Evolutionary conservation across 805 yeast genomes (phyloP).

Genomic region (Tetrapisispora iriomotensis): DNA sequence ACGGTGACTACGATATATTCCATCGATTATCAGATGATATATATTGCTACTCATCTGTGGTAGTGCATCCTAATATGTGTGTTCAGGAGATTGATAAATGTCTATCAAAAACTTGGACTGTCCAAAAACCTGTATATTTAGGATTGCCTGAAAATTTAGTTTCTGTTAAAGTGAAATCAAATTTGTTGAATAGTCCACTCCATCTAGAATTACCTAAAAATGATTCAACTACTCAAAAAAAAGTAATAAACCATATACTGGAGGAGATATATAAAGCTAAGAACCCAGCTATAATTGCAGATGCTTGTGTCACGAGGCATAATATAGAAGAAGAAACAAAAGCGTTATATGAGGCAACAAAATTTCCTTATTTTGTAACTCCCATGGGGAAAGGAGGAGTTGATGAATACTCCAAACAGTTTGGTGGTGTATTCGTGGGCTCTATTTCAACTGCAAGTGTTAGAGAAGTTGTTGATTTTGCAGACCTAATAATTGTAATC

Average conservation of each 20-base stretch:
- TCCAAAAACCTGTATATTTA: conserved; percentile 67
- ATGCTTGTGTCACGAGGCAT: conserved; percentile 74
- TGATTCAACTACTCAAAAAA: conserved; percentile 44
- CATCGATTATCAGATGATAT: conserved; percentile 60
- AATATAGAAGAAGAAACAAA: conserved; percentile 45
- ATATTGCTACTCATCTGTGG: conserved; percentile 46
- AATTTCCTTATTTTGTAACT: conserved; percentile 68
- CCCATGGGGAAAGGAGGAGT: conserved; percentile 79
- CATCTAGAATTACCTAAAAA: conserved; percentile 42
- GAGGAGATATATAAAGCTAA: conserved; percentile 41
- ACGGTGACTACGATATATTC: conserved; percentile 65
- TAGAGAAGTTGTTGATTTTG: conserved; percentile 53
- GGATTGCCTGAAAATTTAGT: conserved; percentile 71
- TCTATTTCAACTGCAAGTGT: conserved; percentile 58
- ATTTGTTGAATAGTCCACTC: conserved; percentile 45
- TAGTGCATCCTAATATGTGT: conserved; percentile 49
- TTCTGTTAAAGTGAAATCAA: conserved; percentile 43
- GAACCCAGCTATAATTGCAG: conserved; percentile 62
- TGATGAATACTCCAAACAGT: conserved; percentile 54
- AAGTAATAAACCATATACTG: conserved; percentile 41
- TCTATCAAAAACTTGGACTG: conserved; percentile 51
- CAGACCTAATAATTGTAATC: conserved; percentile 61
- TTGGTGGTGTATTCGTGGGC: conserved; percentile 74
- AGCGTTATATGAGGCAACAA: conserved; percentile 46
- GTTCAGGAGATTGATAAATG: conserved; percentile 57